phyloP scores from a whole-genome alignment of 2,329 filamentous ascomycete species.

The Monosporascus sp. region DNA sequence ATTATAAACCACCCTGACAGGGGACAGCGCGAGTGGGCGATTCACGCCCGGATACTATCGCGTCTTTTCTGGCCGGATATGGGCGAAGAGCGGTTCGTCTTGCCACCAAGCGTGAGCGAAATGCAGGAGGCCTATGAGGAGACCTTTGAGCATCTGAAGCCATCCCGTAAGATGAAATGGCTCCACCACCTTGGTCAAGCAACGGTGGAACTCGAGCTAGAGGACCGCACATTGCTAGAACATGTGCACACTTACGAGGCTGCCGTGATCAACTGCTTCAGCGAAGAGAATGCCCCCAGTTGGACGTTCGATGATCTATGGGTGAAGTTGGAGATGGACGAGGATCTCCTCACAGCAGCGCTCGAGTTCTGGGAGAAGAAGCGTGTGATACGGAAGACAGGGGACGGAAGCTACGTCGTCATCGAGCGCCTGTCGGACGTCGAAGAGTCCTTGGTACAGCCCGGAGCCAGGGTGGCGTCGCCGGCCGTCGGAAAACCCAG shows the following conservation, averaged over 20 bases:
- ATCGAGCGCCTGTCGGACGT: slow-evolving; percentile 54
- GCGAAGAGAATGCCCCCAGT: slow-evolving; percentile 24
- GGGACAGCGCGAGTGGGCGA: slow-evolving; percentile 26
- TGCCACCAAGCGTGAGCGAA: slow-evolving; percentile 53
- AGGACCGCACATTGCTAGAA: slow-evolving; percentile 68
- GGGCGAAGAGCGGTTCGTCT: slow-evolving; percentile 60
- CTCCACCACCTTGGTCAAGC: slow-evolving; percentile 76
- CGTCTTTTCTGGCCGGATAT: slow-evolving; percentile 90
- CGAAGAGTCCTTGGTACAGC: slow-evolving; percentile 19
- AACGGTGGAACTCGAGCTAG: slow-evolving; percentile 73
- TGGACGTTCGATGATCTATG: slow-evolving; percentile 47
- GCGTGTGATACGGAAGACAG: slow-evolving; percentile 55
- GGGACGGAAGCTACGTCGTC: slow-evolving; percentile 56
- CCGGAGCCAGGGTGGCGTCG: slow-evolving; percentile 13
- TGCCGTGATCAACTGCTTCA: slow-evolving; percentile 79
- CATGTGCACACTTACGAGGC: slow-evolving; percentile 82
- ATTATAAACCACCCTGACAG: slow-evolving; percentile 18
- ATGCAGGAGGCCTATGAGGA: slow-evolving; percentile 66
- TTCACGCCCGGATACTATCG: slow-evolving; percentile 84
- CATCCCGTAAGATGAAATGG: slow-evolving; percentile 83
- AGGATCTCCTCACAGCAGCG: slow-evolving; percentile 62
- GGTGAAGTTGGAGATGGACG: slow-evolving; percentile 62
- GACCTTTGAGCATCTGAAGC: slow-evolving; percentile 75
- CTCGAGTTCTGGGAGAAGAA: slow-evolving; percentile 68
- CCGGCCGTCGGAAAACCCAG: slow-evolving; percentile 6